Conservation (phyloP, 768 basidiomycete genomes). For the Fistulinella prunicolor region DNA sequence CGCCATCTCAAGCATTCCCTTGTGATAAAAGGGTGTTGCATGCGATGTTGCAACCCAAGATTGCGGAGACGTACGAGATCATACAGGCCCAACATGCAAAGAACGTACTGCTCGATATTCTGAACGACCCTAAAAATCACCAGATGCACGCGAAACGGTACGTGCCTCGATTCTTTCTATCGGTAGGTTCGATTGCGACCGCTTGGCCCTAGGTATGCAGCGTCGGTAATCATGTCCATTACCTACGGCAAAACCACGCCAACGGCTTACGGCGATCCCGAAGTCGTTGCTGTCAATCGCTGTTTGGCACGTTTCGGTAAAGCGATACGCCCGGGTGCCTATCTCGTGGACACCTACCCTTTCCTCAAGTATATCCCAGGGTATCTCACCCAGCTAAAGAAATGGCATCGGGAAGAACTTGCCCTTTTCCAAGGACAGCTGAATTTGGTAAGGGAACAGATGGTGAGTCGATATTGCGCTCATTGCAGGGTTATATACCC, state of each 20-base stretch:
- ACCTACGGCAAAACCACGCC: slow-evolving; percentile 41
- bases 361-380: slow-evolving; percentile 23
- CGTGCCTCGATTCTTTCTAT: not conserved
- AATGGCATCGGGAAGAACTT: slow-evolving; percentile 47
- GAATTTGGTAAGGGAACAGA: slow-evolving; percentile 23
- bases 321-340: slow-evolving; percentile 23
- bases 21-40: slow-evolving; percentile 30
- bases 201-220: slow-evolving; percentile 32
- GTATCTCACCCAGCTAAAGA: slow-evolving; percentile 48
- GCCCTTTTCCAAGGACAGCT: slow-evolving; percentile 32
- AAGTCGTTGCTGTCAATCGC: slow-evolving; percentile 31
- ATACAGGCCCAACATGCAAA: slow-evolving; percentile 34
- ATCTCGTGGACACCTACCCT: slow-evolving; percentile 27
- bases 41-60: slow-evolving; percentile 32
- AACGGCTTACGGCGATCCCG: slow-evolving; percentile 36
- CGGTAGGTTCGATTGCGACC: not conserved
- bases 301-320: slow-evolving; percentile 26
- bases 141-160: slow-evolving; percentile 35
- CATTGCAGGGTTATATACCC: too few species aligned
- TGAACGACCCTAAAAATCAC: slow-evolving; percentile 32
- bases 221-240: slow-evolving; percentile 37
- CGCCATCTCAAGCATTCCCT: not conserved
- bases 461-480: slow-evolving; percentile 20
- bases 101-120: slow-evolving; percentile 34
- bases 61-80: slow-evolving; percentile 31